Evolutionary conservation across 257 asterid genomes (phyloP).

Genomic region (Agastache rugosa): DNA sequence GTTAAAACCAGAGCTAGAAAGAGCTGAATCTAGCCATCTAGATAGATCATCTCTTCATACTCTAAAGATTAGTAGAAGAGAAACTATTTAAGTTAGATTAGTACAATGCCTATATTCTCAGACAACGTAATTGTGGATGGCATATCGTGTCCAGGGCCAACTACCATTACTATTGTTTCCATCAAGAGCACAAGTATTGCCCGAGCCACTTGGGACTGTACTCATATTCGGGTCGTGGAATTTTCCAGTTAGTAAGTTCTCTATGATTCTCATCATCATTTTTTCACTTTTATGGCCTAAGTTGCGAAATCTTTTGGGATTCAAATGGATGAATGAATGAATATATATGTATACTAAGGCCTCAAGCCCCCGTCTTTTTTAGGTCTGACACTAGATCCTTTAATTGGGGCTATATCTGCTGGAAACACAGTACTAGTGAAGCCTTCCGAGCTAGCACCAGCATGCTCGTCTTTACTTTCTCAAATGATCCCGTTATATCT

Average conservation of each 20-base stretch:
- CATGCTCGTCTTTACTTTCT: slow-evolving; percentile 71
- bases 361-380: slow-evolving; percentile 27
- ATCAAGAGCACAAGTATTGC: slow-evolving; percentile 66
- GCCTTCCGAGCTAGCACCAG: slow-evolving; percentile 86
- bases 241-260: slow-evolving; percentile 81
- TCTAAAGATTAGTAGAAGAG: neutral
- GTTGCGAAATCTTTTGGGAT: neutral
- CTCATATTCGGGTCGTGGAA: slow-evolving; percentile 86
- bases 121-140: slow-evolving; percentile 29
- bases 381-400: slow-evolving; percentile 84
- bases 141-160: slow-evolving; percentile 51
- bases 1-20: neutral
- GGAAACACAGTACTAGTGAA: slow-evolving; percentile 77
- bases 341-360: slow-evolving; percentile 12
- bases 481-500: slow-evolving; percentile 66
- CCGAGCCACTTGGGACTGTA: slow-evolving; percentile 93
- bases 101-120: neutral
- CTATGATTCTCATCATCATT: neutral
- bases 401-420: slow-evolving; percentile 89
- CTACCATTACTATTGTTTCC: slow-evolving; percentile 76
- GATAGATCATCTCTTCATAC: neutral
- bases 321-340: slow-evolving; percentile 3
- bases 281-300: slow-evolving; percentile 1
- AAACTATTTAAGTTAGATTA: neutral
- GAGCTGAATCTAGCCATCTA: neutral